These are phyloP conservation scores for Penicillium sp. DNA, from an alignment of 2,329 filamentous ascomycete genomes.

Conservation along the genomic window DNA sequence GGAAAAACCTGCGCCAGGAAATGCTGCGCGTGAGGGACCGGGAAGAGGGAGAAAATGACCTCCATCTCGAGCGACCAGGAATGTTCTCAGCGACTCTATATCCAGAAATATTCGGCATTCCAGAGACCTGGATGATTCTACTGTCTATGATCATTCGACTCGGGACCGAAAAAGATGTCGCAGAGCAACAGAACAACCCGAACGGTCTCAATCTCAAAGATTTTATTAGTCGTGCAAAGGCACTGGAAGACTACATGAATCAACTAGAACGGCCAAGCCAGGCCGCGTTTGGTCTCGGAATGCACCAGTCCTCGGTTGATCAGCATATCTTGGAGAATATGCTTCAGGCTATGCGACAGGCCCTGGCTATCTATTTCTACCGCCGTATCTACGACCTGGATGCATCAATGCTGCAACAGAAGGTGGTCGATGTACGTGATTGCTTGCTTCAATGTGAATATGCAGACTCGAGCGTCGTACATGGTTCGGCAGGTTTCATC, in stretches of 20 bases:
- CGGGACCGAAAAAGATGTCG: conserved; percentile 46
- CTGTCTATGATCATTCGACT: conserved; percentile 50
- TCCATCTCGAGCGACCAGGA: conserved; percentile 48
- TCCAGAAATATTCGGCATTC: conserved; percentile 52
- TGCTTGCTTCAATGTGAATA: conserved; percentile 41
- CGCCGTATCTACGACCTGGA: conserved; percentile 49
- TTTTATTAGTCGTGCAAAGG: conserved; percentile 38
- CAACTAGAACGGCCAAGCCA: conserved; percentile 13
- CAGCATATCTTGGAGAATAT: conserved; percentile 33
- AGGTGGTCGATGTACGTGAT: conserved; percentile 43
- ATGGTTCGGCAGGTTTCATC: conserved; percentile 44
- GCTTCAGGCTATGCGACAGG: conserved; percentile 47
- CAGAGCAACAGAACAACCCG: conserved; percentile 22
- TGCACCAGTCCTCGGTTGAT: conserved; percentile 14
- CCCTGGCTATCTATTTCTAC: conserved; percentile 53
- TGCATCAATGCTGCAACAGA: conserved; percentile 45
- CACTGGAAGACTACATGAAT: conserved; percentile 36
- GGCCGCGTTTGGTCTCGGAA: conserved; percentile 25
- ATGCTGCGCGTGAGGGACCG: conserved; percentile 39
- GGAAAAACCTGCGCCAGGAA: conserved; percentile 36
- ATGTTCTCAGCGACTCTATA: conserved; percentile 49
- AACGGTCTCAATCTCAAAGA: conserved; percentile 29
- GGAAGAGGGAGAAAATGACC: conserved; percentile 50
- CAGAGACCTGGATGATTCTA: conserved; percentile 47
- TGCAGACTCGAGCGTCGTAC: conserved; percentile 35